These are phyloP conservation scores for Lonicera japonica DNA, from an alignment of 129 eudicot genomes.

Conservation along the genomic window DNA sequence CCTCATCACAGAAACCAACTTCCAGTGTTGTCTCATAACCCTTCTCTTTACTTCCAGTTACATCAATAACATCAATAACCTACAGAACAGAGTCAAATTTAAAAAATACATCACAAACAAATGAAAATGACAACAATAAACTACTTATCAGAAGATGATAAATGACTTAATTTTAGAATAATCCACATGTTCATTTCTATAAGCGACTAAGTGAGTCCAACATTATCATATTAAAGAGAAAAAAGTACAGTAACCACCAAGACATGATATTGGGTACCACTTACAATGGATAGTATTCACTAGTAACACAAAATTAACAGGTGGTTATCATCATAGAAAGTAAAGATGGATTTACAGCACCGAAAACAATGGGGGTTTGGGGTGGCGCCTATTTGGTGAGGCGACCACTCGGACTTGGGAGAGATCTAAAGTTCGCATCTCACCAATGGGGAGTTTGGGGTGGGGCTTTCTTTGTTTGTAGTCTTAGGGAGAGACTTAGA, in stretches of 20 bases:
- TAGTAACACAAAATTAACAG: not conserved
- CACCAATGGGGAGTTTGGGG: too few species aligned
- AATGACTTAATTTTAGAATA: not conserved
- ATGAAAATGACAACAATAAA: not conserved
- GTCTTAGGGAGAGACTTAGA: too few species aligned
- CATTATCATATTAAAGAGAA: not conserved
- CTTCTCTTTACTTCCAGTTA: slow-evolving; percentile 67
- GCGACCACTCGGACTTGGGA: too few species aligned
- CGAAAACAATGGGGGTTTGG: too few species aligned
- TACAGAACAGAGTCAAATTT: slow-evolving; percentile 23
- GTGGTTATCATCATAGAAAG: not conserved
- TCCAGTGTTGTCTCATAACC: slow-evolving; percentile 80
- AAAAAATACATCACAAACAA: slow-evolving; percentile 4
- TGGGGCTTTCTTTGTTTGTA: too few species aligned
- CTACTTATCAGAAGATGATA: too few species aligned
- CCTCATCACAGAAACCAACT: slow-evolving; percentile 96
- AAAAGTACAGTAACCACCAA: not conserved
- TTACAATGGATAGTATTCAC: not conserved
- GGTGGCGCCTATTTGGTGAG: too few species aligned
- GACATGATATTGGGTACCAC: not conserved
- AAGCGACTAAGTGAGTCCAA: not conserved
- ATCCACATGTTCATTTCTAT: not conserved
- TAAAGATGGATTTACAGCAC: too few species aligned
- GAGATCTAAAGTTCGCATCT: too few species aligned
- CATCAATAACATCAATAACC: slow-evolving; percentile 91